Conservation (phyloP, 2,329 filamentous ascomycete species). For the Fusarium incarnatum region DNA sequence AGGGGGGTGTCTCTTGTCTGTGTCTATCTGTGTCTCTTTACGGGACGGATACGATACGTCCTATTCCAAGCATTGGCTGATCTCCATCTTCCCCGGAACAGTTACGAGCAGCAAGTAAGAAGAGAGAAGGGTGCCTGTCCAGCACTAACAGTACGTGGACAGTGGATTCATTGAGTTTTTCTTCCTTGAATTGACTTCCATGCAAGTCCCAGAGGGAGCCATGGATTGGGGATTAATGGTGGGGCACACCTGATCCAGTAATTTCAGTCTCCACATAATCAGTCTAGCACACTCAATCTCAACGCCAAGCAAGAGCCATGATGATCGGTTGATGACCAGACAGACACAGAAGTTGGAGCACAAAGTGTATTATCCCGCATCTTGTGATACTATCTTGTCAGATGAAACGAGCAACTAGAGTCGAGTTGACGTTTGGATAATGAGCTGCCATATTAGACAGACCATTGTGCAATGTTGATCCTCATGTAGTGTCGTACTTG, state of each 20-base stretch:
- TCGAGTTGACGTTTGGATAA: neutral
- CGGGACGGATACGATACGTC: neutral
- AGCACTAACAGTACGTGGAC: neutral
- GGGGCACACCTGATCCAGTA: conserved; percentile 43
- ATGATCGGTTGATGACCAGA: conserved; percentile 19
- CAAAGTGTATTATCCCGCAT: conserved; percentile 4
- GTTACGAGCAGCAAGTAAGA: neutral
- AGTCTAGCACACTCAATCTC: conserved; percentile 18
- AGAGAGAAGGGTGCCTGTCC: neutral
- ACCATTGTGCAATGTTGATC: neutral
- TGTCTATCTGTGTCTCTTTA: neutral
- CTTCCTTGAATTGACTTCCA: conserved; percentile 28
- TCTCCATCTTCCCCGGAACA: neutral
- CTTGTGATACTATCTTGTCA: neutral
- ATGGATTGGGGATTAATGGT: conserved; percentile 42
- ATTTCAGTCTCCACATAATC: conserved; percentile 35
- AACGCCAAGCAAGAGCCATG: conserved; percentile 12
- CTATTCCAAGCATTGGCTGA: conserved; percentile 4
- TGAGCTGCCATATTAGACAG: neutral
- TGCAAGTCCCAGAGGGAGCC: conserved; percentile 29
- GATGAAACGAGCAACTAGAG: neutral
- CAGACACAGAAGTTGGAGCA: neutral
- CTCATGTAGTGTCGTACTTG: neutral
- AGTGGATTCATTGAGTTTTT: conserved; percentile 13
- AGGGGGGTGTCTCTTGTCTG: conserved; percentile 5